Conservation (phyloP, 2,329 filamentous ascomycete species). For the Colletotrichum tamarilloi region DNA sequence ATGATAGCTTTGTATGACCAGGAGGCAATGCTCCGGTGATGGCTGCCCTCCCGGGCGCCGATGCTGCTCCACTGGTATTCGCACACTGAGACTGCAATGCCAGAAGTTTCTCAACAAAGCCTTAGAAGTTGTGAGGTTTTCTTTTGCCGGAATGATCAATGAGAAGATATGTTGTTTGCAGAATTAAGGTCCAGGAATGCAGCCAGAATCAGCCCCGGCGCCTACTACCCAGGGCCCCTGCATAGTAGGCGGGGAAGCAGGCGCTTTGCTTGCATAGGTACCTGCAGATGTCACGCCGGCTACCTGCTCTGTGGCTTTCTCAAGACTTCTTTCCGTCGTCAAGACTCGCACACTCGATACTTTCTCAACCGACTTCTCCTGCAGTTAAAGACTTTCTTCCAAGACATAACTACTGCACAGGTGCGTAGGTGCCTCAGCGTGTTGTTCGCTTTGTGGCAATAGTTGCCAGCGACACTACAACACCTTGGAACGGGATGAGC, state of each 20-base stretch:
- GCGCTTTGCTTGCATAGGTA: constrained; percentile 13
- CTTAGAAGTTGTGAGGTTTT: not conserved
- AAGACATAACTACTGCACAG: not conserved
- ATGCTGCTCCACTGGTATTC: too few species aligned
- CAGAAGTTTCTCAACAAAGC: not conserved
- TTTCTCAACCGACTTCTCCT: not conserved
- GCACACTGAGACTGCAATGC: not conserved
- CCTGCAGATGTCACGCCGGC: constrained; percentile 24
- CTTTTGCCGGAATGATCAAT: not conserved
- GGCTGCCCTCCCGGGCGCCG: too few species aligned
- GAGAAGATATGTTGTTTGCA: not conserved
- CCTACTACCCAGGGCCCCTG: constrained; percentile 2
- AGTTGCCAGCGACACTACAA: not conserved
- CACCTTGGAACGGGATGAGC: not conserved
- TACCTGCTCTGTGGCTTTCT: not conserved
- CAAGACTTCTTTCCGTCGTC: not conserved
- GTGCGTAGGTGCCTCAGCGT: too few species aligned
- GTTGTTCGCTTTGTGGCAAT: not conserved
- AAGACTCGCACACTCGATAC: not conserved
- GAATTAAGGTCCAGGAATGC: not conserved
- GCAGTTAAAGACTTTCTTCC: not conserved
- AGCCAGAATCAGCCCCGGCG: not conserved
- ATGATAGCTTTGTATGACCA: not conserved
- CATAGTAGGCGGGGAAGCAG: constrained; percentile 20
- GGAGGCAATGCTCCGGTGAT: not conserved